Evolutionary conservation across 352 stramenopile species (phyloP).

Genomic region (Halophytophthora polymorphica): DNA sequence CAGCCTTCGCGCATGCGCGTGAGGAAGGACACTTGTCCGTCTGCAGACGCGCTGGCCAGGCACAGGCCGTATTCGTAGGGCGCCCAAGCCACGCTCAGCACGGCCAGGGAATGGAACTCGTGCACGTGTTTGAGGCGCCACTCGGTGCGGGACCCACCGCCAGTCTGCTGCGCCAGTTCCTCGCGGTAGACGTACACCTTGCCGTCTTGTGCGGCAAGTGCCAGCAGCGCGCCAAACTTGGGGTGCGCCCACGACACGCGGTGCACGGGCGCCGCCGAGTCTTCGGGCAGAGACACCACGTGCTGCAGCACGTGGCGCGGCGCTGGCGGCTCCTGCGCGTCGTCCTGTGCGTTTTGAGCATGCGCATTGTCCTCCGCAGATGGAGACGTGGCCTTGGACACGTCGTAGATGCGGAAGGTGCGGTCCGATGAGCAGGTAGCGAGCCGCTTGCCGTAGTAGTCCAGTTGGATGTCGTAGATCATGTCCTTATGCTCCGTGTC

Average conservation of each 20-base stretch:
- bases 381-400: constrained; percentile 46
- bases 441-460: constrained; percentile 86
- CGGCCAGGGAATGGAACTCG: constrained; percentile 60
- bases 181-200: constrained; percentile 87
- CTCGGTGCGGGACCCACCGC: constrained; percentile 41
- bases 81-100: constrained; percentile 82
- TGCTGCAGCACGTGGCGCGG: constrained; percentile 53
- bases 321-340: constrained; percentile 10
- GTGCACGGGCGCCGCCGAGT: constrained; percentile 69
- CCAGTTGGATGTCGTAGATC: constrained; percentile 88
- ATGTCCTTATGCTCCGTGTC: constrained; percentile 89
- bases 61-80: constrained; percentile 87
- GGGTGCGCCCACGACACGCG: constrained; percentile 84
- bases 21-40: constrained; percentile 84
- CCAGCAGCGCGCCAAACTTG: constrained; percentile 80
- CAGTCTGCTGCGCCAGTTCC: constrained; percentile 55
- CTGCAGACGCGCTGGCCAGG: constrained; percentile 71
- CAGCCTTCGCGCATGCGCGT: constrained; percentile 79
- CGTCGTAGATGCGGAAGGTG: constrained; percentile 84
- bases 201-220: constrained; percentile 74
- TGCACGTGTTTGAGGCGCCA: constrained; percentile 81
- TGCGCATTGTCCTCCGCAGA: constrained; percentile 5
- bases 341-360: constrained; percentile 2
- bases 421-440: constrained; percentile 79
- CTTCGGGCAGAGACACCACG: constrained; percentile 54